Base-by-base conservation (phyloP, 108 stramenopile genomes). In the Nitzschia sp. region DNA sequence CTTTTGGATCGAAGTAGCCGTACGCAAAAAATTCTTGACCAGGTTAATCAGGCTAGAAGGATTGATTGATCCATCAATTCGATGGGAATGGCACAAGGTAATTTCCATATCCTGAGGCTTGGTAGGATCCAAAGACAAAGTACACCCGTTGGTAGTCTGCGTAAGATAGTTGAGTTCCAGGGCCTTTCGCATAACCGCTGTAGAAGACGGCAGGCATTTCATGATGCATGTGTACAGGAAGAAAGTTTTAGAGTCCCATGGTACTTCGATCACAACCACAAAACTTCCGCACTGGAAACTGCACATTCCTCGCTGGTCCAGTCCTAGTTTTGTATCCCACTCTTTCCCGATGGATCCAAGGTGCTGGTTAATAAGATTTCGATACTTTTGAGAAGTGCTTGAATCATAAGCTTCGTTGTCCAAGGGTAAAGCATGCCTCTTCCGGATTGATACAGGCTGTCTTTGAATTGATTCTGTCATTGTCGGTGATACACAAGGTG, bases 151-250 rank as follows among this genome's bases (percentile, higher is more conserved):
- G 13, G 42, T 51, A 11, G 28, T 35, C 17, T 29, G 59, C 15
- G 24, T 38, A 3, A 72, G 18, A 36, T 72, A 62, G 59, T 72
- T 72, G 15, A 63, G 48, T 46, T 58, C 33, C 36, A 72, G 24
- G 5, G 71, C 71, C 32, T 72, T 63, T n/a, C 32, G 35, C 71
- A 72, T 53, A 15, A 63, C 56, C 5, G 26, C 30, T 31, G 68
- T 35, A 13, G 61, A 42, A 13, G 35, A 42, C 11, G 36, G 19
- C 8, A 46, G 35, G 26, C 53, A 68, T 6, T 42, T 57, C 33
- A 68, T 56, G 36, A 68, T 57, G 33, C 34, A 45, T 0, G 46
- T 51, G 38, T 61, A 71, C 59, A 60, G 25, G 26, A 71, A 46
- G 59, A 71, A 71, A 19, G 36, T n/a, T 2, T 60, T 58, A 11